phyloP scores from a whole-genome alignment of 2,329 filamentous ascomycete genomes.

The Apiospora kogelbergensis region DNA sequence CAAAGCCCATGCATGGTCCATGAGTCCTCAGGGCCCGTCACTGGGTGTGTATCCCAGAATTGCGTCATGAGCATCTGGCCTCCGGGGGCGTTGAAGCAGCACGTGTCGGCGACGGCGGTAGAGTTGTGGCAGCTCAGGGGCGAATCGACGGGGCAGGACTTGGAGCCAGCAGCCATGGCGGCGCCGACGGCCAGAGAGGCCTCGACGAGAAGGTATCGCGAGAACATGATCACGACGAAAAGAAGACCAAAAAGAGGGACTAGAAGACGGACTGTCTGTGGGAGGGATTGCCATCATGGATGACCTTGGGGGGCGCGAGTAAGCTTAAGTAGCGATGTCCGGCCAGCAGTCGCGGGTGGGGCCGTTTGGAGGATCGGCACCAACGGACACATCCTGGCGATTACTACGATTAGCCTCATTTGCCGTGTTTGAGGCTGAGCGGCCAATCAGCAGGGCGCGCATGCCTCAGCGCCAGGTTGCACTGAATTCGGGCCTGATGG shows the following conservation, averaged over 20 bases:
- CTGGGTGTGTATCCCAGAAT: conserved; percentile 72
- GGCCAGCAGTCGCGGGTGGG: neutral
- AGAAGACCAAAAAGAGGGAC: neutral
- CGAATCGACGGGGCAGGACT: conserved; percentile 38
- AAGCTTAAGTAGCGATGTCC: conserved; percentile 3
- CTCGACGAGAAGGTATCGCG: neutral
- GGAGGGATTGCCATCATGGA: neutral
- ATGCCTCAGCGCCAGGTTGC: neutral
- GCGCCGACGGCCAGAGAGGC: conserved; percentile 8
- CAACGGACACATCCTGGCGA: no score
- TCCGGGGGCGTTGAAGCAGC: conserved; percentile 73
- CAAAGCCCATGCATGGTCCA: conserved; percentile 76
- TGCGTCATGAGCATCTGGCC: conserved; percentile 73
- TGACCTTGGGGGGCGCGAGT: neutral
- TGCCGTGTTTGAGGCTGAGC: neutral
- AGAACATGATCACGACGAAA: neutral
- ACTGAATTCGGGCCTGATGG: neutral
- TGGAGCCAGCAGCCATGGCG: neutral
- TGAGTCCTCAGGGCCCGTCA: conserved; percentile 63
- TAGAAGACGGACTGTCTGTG: neutral
- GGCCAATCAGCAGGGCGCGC: neutral
- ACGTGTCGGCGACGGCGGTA: conserved; percentile 50
- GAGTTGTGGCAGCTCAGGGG: conserved; percentile 42
- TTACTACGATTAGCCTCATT: neutral
- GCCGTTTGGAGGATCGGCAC: neutral